A percentile compares a stretch with the other conserved stretches of the same genome.
Conservation (phyloP, 164 flowering plant species). For the Paratinospora sagittata region DNA sequence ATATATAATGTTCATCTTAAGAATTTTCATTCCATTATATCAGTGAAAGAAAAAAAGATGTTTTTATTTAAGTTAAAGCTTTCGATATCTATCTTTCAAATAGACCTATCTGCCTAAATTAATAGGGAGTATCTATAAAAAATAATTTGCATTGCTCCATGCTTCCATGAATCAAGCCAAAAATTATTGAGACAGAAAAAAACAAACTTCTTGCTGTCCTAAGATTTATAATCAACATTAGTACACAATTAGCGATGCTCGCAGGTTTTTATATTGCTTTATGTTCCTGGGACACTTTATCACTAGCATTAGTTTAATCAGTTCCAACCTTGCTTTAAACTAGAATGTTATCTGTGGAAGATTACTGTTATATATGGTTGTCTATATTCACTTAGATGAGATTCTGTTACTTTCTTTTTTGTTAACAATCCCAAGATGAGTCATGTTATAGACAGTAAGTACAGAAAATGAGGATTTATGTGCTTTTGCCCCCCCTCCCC, state of each 20-base stretch:
- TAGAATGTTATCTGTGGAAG: conserved; percentile 4
- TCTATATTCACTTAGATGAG: conserved; percentile 7
- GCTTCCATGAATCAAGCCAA: conserved; percentile 14
- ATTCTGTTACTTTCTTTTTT: conserved; percentile 3
- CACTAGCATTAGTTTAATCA: conserved; percentile 4
- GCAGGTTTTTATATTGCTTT: background rate
- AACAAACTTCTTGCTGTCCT: conserved; percentile 13
- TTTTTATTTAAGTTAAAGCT: too few species aligned
- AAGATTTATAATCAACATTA: background rate
- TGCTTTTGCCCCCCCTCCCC: too few species aligned
- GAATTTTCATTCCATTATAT: too few species aligned
- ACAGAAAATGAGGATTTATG: too few species aligned
- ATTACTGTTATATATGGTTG: conserved; percentile 14
- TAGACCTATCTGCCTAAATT: background rate
- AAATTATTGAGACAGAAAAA: conserved; percentile 8
- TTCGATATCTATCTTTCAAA: too few species aligned
- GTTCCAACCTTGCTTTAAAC: background rate
- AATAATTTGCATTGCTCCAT: background rate
- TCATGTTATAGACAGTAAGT: background rate
- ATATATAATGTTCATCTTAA: too few species aligned
- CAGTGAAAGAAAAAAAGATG: too few species aligned
- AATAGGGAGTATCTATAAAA: background rate
- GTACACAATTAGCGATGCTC: background rate
- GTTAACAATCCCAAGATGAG: background rate
- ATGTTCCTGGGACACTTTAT: conserved; percentile 1